These are phyloP conservation scores for Simplicillium aogashimaense DNA, from an alignment of 2,329 filamentous ascomycete genomes.

Conservation along the genomic window DNA sequence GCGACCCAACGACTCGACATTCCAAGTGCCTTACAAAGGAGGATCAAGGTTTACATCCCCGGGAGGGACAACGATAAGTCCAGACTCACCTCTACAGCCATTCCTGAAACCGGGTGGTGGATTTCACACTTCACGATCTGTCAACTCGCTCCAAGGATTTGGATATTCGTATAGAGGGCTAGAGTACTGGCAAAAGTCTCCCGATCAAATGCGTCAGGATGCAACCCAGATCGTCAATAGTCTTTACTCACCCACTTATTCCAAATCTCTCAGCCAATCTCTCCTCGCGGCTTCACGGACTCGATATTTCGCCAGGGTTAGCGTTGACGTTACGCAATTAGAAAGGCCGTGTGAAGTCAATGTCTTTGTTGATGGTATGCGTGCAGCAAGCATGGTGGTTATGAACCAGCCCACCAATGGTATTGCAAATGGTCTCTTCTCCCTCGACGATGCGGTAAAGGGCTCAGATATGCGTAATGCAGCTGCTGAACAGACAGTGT, in stretches of 20 bases:
- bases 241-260: slow-evolving; percentile 14
- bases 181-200: slow-evolving; percentile 21
- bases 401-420: slow-evolving; percentile 24
- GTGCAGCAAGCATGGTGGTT: slow-evolving; percentile 23
- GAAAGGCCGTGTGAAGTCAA: slow-evolving; percentile 23
- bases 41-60: slow-evolving; percentile 29
- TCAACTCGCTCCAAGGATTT: slow-evolving; percentile 20
- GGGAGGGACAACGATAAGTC: slow-evolving; percentile 26
- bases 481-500: slow-evolving; percentile 13
- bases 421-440: slow-evolving; percentile 20
- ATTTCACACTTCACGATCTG: slow-evolving; percentile 31
- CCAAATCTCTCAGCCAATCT: neutral
- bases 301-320: slow-evolving; percentile 24
- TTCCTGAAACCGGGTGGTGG: slow-evolving; percentile 30
- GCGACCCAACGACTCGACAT: slow-evolving; percentile 21
- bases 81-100: slow-evolving; percentile 36
- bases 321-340: slow-evolving; percentile 23
- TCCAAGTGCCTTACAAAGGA: slow-evolving; percentile 22
- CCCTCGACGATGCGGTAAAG: slow-evolving; percentile 55
- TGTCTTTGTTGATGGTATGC: slow-evolving; percentile 20
- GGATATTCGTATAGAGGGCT: slow-evolving; percentile 30
- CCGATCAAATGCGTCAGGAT: slow-evolving; percentile 17
- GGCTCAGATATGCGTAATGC: slow-evolving; percentile 33
- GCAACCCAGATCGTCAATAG: slow-evolving; percentile 22
- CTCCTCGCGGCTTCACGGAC: slow-evolving; percentile 4